Evolutionary conservation across 257 asterid species (phyloP).

Genomic region (Petunia secreta): DNA sequence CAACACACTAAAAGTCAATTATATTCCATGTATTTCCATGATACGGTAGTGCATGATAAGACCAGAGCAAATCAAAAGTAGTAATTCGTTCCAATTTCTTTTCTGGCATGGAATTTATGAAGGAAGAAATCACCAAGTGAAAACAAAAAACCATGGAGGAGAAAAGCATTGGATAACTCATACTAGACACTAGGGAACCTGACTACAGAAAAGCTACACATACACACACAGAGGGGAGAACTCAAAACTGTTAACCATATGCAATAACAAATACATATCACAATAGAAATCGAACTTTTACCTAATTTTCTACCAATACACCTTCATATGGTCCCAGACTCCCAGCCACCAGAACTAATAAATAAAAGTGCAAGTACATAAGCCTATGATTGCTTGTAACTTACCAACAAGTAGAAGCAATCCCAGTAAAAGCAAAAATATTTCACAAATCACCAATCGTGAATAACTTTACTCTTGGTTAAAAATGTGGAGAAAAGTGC

Average conservation of each 20-base stretch:
- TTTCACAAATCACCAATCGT: not conserved
- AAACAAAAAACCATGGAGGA: not conserved
- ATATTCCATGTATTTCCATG: not conserved
- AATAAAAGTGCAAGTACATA: not conserved
- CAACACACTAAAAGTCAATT: not conserved
- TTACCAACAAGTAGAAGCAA: not conserved
- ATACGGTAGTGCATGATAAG: not conserved
- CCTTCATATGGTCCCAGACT: not conserved
- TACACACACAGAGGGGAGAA: not conserved
- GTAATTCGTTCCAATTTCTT: not conserved
- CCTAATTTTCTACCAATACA: not conserved
- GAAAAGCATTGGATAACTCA: not conserved
- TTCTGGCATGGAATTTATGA: not conserved
- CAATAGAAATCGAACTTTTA: slow-evolving; percentile 7
- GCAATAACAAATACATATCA: not conserved
- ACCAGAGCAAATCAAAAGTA: not conserved
- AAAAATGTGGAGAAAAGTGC: not conserved
- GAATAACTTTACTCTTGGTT: not conserved
- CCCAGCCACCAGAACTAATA: slow-evolving; percentile 1
- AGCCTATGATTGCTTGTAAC: not conserved
- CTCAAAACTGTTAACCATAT: not conserved
- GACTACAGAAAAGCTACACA: not conserved
- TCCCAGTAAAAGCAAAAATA: not conserved
- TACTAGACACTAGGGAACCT: slow-evolving; percentile 13
- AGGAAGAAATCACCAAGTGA: not conserved